Conservation (phyloP, 768 basidiomycete species). For the Artomyces pyxidatus region DNA sequence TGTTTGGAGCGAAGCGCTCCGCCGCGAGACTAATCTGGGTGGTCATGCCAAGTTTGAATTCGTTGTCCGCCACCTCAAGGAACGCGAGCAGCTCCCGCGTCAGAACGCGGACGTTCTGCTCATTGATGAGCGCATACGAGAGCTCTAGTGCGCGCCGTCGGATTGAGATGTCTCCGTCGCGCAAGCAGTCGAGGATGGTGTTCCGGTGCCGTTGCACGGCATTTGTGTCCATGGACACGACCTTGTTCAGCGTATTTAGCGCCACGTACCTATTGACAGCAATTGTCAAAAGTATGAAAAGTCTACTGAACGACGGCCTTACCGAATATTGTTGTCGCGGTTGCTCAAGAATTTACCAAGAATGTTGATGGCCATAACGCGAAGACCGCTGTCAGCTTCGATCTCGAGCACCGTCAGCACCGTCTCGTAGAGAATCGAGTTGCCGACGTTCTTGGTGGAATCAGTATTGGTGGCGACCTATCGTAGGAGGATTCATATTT, state of each 20-base stretch:
- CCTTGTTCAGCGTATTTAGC: slow-evolving; percentile 95
- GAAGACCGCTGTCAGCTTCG: slow-evolving; percentile 79
- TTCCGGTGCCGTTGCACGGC: slow-evolving; percentile 97
- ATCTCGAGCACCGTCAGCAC: slow-evolving; percentile 95
- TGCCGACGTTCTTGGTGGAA: slow-evolving; percentile 95
- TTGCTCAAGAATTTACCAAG: slow-evolving; percentile 97
- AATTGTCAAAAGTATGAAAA: slow-evolving; percentile 1
- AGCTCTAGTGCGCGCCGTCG: slow-evolving; percentile 93
- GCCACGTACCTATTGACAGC: slow-evolving; percentile 76
- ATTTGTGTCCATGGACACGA: slow-evolving; percentile 95
- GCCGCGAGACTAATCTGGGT: slow-evolving; percentile 95
- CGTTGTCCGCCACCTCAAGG: slow-evolving; percentile 96
- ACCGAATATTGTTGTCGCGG: slow-evolving; percentile 98
- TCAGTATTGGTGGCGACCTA: slow-evolving; percentile 99
- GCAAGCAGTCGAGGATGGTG: slow-evolving; percentile 96
- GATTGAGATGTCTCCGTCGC: slow-evolving; percentile 99
- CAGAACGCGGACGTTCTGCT: slow-evolving; percentile 86
- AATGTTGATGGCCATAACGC: slow-evolving; percentile 99
- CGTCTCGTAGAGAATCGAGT: slow-evolving; percentile 95
- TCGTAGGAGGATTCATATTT: not conserved
- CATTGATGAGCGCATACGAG: slow-evolving; percentile 95
- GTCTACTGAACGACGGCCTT: slow-evolving; percentile 17
- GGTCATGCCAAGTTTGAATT: slow-evolving; percentile 97
- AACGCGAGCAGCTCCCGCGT: slow-evolving; percentile 91
- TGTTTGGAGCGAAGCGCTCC: slow-evolving; percentile 94